A percentile compares a stretch with the other conserved stretches of the same genome.
phyloP scores from a whole-genome alignment of 2,329 filamentous ascomycete species.

The Colletotrichum siamense region DNA sequence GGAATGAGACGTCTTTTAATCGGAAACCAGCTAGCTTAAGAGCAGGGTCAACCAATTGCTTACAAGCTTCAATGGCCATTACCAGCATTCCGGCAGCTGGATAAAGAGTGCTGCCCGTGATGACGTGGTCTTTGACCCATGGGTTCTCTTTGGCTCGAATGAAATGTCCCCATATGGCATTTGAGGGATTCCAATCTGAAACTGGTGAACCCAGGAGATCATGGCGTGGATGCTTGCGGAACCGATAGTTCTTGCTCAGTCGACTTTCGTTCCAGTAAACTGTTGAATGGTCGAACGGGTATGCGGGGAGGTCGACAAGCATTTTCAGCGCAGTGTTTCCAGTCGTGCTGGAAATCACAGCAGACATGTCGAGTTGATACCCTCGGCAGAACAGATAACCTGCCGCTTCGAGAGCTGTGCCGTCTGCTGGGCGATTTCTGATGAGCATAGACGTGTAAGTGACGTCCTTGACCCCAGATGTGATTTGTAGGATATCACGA shows the following conservation, averaged over 20 bases:
- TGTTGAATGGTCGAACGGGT: conserved; percentile 57
- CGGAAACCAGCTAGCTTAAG: not conserved
- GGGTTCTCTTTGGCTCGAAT: conserved; percentile 27
- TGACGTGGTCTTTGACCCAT: conserved; percentile 45
- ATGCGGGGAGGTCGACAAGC: conserved; percentile 52
- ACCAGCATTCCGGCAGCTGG: conserved; percentile 25
- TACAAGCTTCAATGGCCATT: not conserved
- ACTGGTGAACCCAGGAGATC: not conserved
- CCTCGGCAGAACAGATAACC: not conserved
- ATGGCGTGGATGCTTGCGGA: not conserved
- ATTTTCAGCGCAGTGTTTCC: not conserved
- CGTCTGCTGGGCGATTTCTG: not conserved
- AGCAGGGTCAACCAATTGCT: not conserved
- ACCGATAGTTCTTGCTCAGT: not conserved
- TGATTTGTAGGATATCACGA: not conserved
- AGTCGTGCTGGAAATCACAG: not conserved
- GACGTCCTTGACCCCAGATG: too few relatives aligned
- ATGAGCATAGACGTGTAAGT: not conserved
- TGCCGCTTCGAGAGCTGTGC: not conserved
- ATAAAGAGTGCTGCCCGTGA: conserved; percentile 37
- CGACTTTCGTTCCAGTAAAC: conserved; percentile 32
- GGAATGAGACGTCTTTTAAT: not conserved
- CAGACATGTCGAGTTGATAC: not conserved
- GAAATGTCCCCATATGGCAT: conserved; percentile 37
- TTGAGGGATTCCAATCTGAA: not conserved